phyloP scores from a whole-genome alignment of 495 filamentous ascomycete genomes.

The Bryoglossum gracile region DNA sequence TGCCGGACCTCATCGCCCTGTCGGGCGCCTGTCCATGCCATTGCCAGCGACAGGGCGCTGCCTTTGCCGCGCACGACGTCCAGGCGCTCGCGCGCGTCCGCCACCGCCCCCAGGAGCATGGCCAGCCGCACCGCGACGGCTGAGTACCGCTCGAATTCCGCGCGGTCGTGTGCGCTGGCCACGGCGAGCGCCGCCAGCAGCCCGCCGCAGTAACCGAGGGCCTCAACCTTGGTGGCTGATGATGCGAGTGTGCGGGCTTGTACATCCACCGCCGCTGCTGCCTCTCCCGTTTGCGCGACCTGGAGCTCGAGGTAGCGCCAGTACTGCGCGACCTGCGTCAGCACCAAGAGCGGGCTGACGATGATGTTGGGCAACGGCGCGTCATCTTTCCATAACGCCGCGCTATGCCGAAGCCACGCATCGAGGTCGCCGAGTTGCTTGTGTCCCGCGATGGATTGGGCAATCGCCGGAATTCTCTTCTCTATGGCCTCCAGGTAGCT shows the following conservation, averaged over 20 bases:
- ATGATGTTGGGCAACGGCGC: slow-evolving; percentile 32
- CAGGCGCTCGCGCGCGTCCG: slow-evolving; percentile 35
- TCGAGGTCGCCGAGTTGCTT: too few species aligned
- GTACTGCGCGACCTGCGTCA: slow-evolving; percentile 32
- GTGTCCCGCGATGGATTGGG: too few species aligned
- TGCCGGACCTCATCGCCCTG: slow-evolving; percentile 16
- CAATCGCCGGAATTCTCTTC: too few species aligned
- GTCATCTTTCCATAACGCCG: too few species aligned
- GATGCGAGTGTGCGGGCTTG: too few species aligned
- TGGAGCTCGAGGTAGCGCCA: background rate
- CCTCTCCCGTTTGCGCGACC: background rate
- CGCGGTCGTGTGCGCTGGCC: slow-evolving; percentile 19
- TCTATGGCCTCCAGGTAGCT: too few species aligned
- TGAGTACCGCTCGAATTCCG: slow-evolving; percentile 28
- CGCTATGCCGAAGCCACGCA: too few species aligned
- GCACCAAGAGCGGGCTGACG: slow-evolving; percentile 33
- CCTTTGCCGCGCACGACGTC: slow-evolving; percentile 5
- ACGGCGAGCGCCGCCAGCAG: slow-evolving; percentile 36
- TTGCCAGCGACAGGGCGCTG: slow-evolving; percentile 20
- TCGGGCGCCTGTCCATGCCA: slow-evolving; percentile 25
- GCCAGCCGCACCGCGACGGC: slow-evolving; percentile 1
- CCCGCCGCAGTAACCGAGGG: slow-evolving; percentile 40
- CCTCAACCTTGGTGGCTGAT: too few species aligned
- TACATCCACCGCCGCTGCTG: background rate
- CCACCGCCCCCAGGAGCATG: slow-evolving; percentile 20